Base-by-base conservation (phyloP, 306 rosid genomes). In the Cicer chorassanicum region DNA sequence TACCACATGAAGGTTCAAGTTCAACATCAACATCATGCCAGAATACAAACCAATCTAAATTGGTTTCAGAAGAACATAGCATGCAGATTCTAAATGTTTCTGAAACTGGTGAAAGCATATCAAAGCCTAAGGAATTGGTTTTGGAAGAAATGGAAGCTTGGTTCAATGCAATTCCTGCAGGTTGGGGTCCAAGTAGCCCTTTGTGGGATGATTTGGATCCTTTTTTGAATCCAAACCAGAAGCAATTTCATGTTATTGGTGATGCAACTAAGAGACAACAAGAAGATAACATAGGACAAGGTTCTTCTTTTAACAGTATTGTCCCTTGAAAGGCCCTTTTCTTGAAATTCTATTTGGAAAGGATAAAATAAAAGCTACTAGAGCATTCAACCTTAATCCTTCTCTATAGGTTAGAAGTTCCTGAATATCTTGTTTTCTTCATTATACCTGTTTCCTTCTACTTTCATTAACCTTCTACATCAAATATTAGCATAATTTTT, bases 111-210 rank as follows among this genome's bases (percentile, higher is more conserved):
- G 89, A 82, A 71, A 87, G 74, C n/a, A 38, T 21, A 59, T 74
- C 89, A 8, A 78, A 74, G 71, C 67, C 88, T 15, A 85, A 84
- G 70, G 91, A 93, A 60, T 4, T 82, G 75, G 85, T 73, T 70
- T 89, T 90, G 93, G 92, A 91, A 5, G 93, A 90, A 15, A 87
- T 88, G 88, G 83, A 86, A 12, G 83, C 84, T 68, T 90, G 98
- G 98, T 48, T 84, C 51, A 85, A 85, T 65, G 82, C 88, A 49
- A 87, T 92, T 85, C 90, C 96, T 14, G 86, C 86, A 46, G 89
- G 90, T 73, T 93, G 90, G 95, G 97, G 97, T 43, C 96, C 98
- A 0, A 92, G 87, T 14, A 91, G 98, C 53, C 90, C 97, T 8
- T 85, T 84, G 49, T 93, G 98, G 98, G 97, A 93, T 79, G 98